Evolutionary conservation across 108 stramenopile species (phyloP).

Genomic region (Skeletonema marinoi): DNA sequence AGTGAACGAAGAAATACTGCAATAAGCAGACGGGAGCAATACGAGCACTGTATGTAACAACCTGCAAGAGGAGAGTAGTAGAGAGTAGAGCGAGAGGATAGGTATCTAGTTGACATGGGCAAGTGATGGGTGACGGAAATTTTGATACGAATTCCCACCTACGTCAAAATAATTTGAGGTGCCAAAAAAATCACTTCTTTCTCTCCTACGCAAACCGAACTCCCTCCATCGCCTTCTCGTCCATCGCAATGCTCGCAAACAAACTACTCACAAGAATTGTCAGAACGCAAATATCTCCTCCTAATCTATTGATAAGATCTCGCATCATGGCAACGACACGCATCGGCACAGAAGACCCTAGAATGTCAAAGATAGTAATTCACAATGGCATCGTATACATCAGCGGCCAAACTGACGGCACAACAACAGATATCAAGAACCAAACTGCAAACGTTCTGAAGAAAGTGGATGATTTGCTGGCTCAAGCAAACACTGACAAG

Average conservation of each 20-base stretch:
- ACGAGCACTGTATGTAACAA: no score
- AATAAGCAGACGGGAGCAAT: no score
- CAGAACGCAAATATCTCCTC: not conserved
- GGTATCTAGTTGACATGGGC: no score
- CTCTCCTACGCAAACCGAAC: not conserved
- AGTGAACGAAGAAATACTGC: no score
- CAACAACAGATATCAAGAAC: constrained; percentile 22
- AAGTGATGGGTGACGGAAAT: no score
- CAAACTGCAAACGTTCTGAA: constrained; percentile 38
- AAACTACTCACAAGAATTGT: not conserved
- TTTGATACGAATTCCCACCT: no score
- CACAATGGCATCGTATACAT: constrained; percentile 53
- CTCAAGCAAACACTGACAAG: constrained; percentile 47
- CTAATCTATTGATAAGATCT: not conserved
- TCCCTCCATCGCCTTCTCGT: not conserved
- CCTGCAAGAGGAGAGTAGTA: no score
- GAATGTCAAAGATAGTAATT: constrained; percentile 23
- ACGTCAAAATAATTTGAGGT: no score
- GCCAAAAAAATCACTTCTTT: no score
- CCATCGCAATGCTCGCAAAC: not conserved
- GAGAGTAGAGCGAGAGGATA: no score
- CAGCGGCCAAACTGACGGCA: constrained; percentile 48
- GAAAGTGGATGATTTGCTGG: constrained; percentile 43
- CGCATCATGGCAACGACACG: not conserved
- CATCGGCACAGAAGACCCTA: not conserved